Base-by-base conservation (phyloP, 1,284 basidiomycete genomes). In the Inonotus hispidus region DNA sequence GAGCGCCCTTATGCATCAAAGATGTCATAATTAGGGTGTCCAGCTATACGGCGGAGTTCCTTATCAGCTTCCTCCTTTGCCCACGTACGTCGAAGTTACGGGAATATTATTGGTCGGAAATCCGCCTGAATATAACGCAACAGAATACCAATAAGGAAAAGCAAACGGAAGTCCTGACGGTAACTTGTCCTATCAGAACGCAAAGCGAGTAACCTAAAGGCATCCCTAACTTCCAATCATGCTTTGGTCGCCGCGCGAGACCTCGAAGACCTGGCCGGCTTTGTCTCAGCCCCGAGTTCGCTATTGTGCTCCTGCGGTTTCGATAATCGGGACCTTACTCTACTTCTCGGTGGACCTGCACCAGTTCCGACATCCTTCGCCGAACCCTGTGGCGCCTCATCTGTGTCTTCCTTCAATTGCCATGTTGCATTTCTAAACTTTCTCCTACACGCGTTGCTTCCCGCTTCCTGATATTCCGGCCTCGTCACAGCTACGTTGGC, bases 391-490 rank as follows among this genome's bases (percentile, higher is more conserved):
- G 50, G 50, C 27, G 27, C 19, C 32, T 19, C 29, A 14, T 25
- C 60, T 8, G 38, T 47, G 21, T 52, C 54, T 55, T 29, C 53
- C 8, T 37, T 27, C n/a, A 25, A 45, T 41, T 52, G 60, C 60
- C 54, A 61, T 32, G 45, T 32, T 23, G 29, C 56, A 29, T 41
- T 35, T 16, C 25, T 49, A 71, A 90, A 90, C 71, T 86, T 91
- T 63, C 84, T 78, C 60, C 90, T 81, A 64, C 84, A 85, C 63
- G 87, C 87, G 62, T 78, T 82, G 66, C 83, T 87, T 38, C 93
- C 93, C 64, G 80, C 81, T 73, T 96, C 93, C 58, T 84, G 76
- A 73, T 95, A 96, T 70, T 95, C 92, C 56, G 82, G 82, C 41
- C 88, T 78, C 1, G 91, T 92, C 66, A 95, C 83, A 14, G 79